phyloP scores from a whole-genome alignment of 2,329 filamentous ascomycete genomes.

The Pseudocercospora pini-densiflorae region DNA sequence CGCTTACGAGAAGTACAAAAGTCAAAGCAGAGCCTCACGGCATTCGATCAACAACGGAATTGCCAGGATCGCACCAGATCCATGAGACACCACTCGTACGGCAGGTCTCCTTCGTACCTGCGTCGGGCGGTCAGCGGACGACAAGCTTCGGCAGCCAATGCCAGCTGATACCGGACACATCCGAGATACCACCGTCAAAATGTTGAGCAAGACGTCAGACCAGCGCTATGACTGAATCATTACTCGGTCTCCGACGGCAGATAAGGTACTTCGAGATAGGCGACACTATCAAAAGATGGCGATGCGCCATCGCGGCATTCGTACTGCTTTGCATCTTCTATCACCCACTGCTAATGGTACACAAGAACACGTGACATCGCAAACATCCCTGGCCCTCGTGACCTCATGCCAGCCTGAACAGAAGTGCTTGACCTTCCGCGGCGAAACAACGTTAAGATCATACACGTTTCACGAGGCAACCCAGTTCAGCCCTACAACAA shows the following conservation, averaged over 20 bases:
- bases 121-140: constrained; percentile 2
- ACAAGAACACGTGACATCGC: background rate
- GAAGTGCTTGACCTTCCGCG: background rate
- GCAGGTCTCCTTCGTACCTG: background rate
- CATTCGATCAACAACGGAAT: background rate
- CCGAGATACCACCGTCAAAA: constrained; percentile 2
- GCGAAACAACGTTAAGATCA: background rate
- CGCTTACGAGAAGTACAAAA: background rate
- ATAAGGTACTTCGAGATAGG: background rate
- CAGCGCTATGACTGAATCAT: background rate
- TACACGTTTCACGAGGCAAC: background rate
- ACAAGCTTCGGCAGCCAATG: background rate
- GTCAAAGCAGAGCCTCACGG: background rate
- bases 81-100: background rate
- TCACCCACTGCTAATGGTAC: background rate
- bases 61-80: background rate
- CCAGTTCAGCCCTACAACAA: background rate
- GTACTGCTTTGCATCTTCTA: background rate
- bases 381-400: no score
- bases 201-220: constrained; percentile 6
- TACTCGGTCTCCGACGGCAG: background rate
- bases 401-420: background rate
- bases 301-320: background rate
- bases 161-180: background rate
- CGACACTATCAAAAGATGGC: background rate